Conservation (phyloP, 1,284 basidiomycete genomes). For the Ceratobasidium papillatum region DNA sequence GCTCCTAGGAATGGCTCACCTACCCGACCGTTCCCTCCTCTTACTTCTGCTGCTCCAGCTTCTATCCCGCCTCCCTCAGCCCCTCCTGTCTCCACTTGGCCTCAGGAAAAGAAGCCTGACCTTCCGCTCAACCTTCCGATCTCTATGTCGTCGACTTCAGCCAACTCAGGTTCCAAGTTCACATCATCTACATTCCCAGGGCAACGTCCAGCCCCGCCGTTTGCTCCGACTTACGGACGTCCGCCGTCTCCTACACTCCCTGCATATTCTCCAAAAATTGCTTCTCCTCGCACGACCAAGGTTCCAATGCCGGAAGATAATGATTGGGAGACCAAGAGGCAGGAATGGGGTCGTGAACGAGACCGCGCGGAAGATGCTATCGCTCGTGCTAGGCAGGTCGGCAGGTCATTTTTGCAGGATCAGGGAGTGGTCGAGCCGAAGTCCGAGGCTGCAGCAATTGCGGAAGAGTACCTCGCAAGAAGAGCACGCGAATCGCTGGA, state of each 20-base stretch:
- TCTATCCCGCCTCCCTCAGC: background rate
- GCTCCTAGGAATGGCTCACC: constrained; percentile 23
- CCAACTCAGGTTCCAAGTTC: background rate
- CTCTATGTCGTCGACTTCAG: background rate
- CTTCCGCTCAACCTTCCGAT: background rate
- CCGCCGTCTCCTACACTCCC: constrained; percentile 11
- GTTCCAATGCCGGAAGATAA: constrained; percentile 10
- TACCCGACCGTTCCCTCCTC: constrained; percentile 23
- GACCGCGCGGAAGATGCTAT: constrained; percentile 40
- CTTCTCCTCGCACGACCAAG: constrained; percentile 17
- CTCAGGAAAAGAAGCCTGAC: constrained; percentile 26
- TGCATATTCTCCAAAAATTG: constrained; percentile 22
- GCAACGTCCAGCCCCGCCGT: constrained; percentile 34
- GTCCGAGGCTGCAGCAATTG: constrained; percentile 34
- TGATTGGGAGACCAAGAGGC: constrained; percentile 14
- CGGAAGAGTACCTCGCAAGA: constrained; percentile 31
- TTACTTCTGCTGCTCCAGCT: background rate
- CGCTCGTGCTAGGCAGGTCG: constrained; percentile 29
- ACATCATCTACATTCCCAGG: constrained; percentile 9
- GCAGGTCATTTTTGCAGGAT: constrained; percentile 14
- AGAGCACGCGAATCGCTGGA: constrained; percentile 6
- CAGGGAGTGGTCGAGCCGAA: background rate
- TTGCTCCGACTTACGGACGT: constrained; percentile 26
- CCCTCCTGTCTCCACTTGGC: constrained; percentile 9
- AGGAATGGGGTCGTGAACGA: constrained; percentile 29